These are phyloP conservation scores for Viola pubescens DNA, from an alignment of 441 rosid species.

Conservation along the genomic window DNA sequence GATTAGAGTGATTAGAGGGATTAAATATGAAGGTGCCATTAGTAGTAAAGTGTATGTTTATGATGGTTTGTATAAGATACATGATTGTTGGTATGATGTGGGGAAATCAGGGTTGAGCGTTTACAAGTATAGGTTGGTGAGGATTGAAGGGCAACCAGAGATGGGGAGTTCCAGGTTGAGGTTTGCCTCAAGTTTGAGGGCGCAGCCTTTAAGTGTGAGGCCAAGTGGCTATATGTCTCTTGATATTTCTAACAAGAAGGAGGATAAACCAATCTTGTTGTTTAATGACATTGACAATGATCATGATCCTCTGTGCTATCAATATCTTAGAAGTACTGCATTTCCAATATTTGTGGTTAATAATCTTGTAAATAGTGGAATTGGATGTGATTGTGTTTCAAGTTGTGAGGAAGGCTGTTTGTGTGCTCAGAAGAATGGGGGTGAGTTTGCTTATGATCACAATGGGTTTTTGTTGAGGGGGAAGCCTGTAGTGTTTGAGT, in stretches of 20 bases:
- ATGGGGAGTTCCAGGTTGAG: conserved; percentile 72
- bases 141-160: conserved; percentile 72
- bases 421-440: conserved; percentile 67
- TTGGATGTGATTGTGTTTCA: conserved; percentile 64
- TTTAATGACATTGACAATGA: conserved; percentile 73
- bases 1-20: conserved; percentile 79
- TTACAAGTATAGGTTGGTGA: conserved; percentile 56
- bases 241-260: conserved; percentile 61
- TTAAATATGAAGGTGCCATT: conserved; percentile 47
- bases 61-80: conserved; percentile 72
- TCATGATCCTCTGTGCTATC: conserved; percentile 70
- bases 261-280: conserved; percentile 51
- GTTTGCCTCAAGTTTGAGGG: conserved; percentile 56
- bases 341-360: conserved; percentile 45
- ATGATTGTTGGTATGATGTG: conserved; percentile 80
- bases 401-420: conserved; percentile 65
- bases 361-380: conserved; percentile 26
- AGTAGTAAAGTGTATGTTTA: conserved; percentile 68
- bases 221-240: conserved; percentile 69
- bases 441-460: conserved; percentile 69
- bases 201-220: conserved; percentile 48
- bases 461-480: conserved; percentile 64
- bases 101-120: conserved; percentile 95
- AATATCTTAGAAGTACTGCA: conserved; percentile 53
- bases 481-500: conserved; percentile 70